phyloP scores from a whole-genome alignment of 177 flowering plant species.

The Tripterygium wilfordii region DNA sequence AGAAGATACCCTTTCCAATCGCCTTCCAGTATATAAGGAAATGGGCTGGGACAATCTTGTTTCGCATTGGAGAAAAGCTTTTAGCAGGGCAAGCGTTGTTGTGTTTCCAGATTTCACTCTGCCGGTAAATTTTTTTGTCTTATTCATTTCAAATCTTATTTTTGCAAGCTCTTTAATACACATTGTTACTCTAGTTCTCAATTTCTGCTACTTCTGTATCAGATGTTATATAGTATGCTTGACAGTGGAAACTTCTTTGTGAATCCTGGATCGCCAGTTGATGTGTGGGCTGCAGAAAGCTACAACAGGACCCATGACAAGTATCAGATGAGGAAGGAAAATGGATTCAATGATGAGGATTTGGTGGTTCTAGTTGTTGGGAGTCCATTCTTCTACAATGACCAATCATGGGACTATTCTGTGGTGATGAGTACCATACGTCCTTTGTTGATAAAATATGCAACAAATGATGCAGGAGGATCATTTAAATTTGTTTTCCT shows the following conservation, averaged over 20 bases:
- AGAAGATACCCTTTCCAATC: constrained; percentile 77
- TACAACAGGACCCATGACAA: constrained; percentile 55
- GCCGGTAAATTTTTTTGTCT: constrained; percentile 67
- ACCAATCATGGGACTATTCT: constrained; percentile 81
- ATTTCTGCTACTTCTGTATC: constrained; percentile 28
- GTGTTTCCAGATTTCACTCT: constrained; percentile 79
- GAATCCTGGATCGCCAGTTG: constrained; percentile 81
- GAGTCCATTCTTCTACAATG: constrained; percentile 69
- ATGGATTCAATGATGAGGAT: constrained; percentile 60
- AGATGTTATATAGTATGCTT: constrained; percentile 86
- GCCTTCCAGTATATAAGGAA: constrained; percentile 58
- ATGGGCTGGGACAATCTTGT: constrained; percentile 61
- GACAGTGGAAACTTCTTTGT: constrained; percentile 96
- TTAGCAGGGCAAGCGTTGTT: constrained; percentile 73
- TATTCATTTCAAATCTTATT: background rate
- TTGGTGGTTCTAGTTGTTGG: constrained; percentile 75
- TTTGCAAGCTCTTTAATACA: background rate
- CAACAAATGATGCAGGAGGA: constrained; percentile 38
- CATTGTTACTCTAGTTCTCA: constrained; percentile 11
- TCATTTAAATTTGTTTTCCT: constrained; percentile 72
- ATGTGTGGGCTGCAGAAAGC: constrained; percentile 84
- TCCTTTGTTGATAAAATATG: constrained; percentile 63
- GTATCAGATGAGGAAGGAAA: constrained; percentile 38
- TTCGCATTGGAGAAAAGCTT: constrained; percentile 67
- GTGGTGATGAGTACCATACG: constrained; percentile 69